Evolutionary conservation across 768 basidiomycete genomes (phyloP), one percentile per base, ranked within the genome.

Genomic region (Cystobasidium onofrii): DNA sequence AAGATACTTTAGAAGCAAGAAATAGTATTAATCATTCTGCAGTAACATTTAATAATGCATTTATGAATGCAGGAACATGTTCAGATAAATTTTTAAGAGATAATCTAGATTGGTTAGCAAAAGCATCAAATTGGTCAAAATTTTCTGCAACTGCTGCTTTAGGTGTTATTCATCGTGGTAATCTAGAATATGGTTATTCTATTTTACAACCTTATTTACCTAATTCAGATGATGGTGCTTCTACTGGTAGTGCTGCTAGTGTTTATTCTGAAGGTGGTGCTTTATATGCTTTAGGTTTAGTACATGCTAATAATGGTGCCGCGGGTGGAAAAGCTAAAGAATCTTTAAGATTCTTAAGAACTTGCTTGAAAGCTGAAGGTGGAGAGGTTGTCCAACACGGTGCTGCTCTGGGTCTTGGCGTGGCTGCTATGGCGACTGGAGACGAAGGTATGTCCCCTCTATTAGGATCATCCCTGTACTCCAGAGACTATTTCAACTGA

Each of bases 11-110:
- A 25, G 95, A 97, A 79, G 86, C 92, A 31, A 89, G 95, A 43
- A 94, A 91, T 27, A 98, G 95, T 23, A 91, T 99, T 80, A 98
- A 93, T 81, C 96, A 99, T 82, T 93, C 92, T 4, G 93, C 96
- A 2, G 86, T 99, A 76, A 93, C 93, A 9, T 86, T 99, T 73
- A 91, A 94, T 81, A 97, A 99, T 81, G 93, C 96, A 0, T 98
- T 94, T 81, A 94, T 95, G 88, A 89, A 96, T 80, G 88, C 95
- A n/a, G 96, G 96, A 60, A 99, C 96, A 1, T 92, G 93, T 0
- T 94, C 93, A 0, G 96, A 99, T 79, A 80, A 86, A 29, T 99
- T 98, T 83, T 84, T 99, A 23, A 88, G 93, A 15, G 91, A 97
- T 65, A 98, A 98, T 80, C 86, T 99, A 39, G 95, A 97, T 80